Evolutionary conservation across 176 grass and related monocot species (phyloP).

Genomic region (Areca catechu): DNA sequence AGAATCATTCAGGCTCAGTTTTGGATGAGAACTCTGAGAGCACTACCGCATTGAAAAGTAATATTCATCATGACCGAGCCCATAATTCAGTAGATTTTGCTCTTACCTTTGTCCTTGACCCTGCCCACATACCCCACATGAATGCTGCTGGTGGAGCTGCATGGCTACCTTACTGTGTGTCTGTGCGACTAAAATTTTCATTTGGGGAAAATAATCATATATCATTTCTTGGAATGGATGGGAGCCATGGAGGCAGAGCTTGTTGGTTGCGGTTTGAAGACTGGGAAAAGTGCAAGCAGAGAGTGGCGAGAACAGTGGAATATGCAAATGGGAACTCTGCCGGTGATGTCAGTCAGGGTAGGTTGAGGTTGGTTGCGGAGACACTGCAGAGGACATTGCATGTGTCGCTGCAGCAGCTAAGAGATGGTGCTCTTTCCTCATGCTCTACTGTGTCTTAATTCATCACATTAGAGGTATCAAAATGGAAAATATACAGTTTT

Average conservation of each 20-base stretch:
- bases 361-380: slow-evolving; percentile 80
- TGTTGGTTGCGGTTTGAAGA: slow-evolving; percentile 82
- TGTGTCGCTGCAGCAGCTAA: slow-evolving; percentile 58
- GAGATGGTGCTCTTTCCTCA: slow-evolving; percentile 64
- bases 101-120: slow-evolving; percentile 92
- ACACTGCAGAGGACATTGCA: slow-evolving; percentile 78
- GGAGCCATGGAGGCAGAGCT: slow-evolving; percentile 88
- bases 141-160: slow-evolving; percentile 92
- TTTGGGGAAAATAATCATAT: slow-evolving; percentile 75
- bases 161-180: slow-evolving; percentile 95
- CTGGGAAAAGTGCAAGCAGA: slow-evolving; percentile 93
- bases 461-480: no score
- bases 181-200: slow-evolving; percentile 72
- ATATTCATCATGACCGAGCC: slow-evolving; percentile 79
- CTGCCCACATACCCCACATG: slow-evolving; percentile 79
- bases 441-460: slow-evolving; percentile 55
- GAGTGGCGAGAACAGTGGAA: slow-evolving; percentile 69
- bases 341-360: slow-evolving; percentile 78
- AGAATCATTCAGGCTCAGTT: slow-evolving; percentile 76
- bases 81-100: slow-evolving; percentile 80
- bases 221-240: slow-evolving; percentile 69
- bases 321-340: slow-evolving; percentile 49
- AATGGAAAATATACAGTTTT: no score
- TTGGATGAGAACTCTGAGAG: slow-evolving; percentile 43
- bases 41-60: slow-evolving; percentile 61